Evolutionary conservation across 108 stramenopile genomes (phyloP).

Genomic region (Conticribra weissflogii): DNA sequence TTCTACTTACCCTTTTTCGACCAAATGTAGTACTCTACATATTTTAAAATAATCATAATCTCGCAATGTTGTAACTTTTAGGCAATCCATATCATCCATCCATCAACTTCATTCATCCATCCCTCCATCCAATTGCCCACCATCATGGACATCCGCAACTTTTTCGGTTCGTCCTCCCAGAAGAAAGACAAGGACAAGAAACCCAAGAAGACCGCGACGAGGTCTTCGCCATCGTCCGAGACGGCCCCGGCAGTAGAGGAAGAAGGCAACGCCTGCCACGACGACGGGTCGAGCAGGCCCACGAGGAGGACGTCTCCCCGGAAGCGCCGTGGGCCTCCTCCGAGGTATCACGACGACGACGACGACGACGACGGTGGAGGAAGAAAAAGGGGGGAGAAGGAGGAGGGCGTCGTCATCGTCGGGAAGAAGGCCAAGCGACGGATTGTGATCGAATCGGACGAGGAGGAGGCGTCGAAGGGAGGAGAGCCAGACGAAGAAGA

Average conservation of each 20-base stretch:
- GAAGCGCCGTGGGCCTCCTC: neutral
- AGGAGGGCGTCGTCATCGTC: neutral
- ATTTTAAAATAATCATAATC: too few relatives aligned
- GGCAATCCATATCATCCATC: too few relatives aligned
- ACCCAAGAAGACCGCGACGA: neutral
- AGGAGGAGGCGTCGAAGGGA: conserved; percentile 14
- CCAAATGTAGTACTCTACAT: too few relatives aligned
- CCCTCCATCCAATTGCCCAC: too few relatives aligned
- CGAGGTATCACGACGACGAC: neutral
- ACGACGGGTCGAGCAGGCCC: neutral
- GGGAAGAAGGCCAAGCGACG: neutral
- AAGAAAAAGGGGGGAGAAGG: neutral
- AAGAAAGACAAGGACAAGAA: neutral
- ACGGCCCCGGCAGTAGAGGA: neutral
- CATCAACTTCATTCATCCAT: too few relatives aligned
- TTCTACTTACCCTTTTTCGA: too few relatives aligned
- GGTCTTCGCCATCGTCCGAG: neutral
- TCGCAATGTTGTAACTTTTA: too few relatives aligned
- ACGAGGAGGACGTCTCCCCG: neutral
- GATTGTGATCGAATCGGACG: conserved; percentile 11
- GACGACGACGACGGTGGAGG: neutral
- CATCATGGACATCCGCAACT: conserved; percentile 58
- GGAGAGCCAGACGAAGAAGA: neutral
- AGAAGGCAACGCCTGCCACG: neutral
- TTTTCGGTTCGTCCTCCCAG: conserved; percentile 39